Conservation (phyloP, 176 grass and related monocot genomes). For the Bothriochloa decipiens region DNA sequence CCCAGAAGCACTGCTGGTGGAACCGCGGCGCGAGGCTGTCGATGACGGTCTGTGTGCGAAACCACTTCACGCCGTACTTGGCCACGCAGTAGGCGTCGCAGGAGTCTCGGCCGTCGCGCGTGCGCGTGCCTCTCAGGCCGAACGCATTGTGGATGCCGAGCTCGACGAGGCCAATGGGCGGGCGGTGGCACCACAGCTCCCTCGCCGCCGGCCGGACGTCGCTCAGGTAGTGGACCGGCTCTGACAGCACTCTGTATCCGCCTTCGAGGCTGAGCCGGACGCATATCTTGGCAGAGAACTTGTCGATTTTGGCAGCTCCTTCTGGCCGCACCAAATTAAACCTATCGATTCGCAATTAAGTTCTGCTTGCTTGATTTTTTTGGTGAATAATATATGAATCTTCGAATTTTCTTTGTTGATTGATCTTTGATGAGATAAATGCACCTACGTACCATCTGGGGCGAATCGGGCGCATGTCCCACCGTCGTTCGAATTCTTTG, state of each 20-base stretch:
- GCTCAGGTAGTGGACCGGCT: slow-evolving; percentile 66
- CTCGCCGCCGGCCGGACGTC: slow-evolving; percentile 64
- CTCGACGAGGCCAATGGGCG: slow-evolving; percentile 65
- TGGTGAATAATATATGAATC: background rate
- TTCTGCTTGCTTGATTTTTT: background rate
- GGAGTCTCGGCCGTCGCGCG: slow-evolving; percentile 62
- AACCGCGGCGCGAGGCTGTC: slow-evolving; percentile 70
- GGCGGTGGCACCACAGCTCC: slow-evolving; percentile 49
- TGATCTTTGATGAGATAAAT: background rate
- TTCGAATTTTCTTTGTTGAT: background rate
- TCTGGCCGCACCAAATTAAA: slow-evolving; percentile 55
- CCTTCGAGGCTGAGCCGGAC: slow-evolving; percentile 57
- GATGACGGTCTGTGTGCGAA: slow-evolving; percentile 71
- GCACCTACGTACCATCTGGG: slow-evolving; percentile 39
- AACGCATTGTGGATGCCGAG: slow-evolving; percentile 68
- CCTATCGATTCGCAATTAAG: background rate
- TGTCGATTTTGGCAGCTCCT: slow-evolving; percentile 50
- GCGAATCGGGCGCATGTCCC: slow-evolving; percentile 46
- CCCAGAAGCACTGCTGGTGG: slow-evolving; percentile 84
- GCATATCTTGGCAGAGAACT: slow-evolving; percentile 51
- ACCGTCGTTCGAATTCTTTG: slow-evolving; percentile 52
- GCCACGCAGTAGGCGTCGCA: slow-evolving; percentile 84
- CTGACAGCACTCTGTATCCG: slow-evolving; percentile 57
- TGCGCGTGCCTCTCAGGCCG: slow-evolving; percentile 59
- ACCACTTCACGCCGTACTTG: slow-evolving; percentile 88